A percentile compares a stretch with the other conserved stretches of the same genome.
phyloP scores from a whole-genome alignment of 371 early-diverging fungal species.

The Apophysomyces ossiformis region DNA sequence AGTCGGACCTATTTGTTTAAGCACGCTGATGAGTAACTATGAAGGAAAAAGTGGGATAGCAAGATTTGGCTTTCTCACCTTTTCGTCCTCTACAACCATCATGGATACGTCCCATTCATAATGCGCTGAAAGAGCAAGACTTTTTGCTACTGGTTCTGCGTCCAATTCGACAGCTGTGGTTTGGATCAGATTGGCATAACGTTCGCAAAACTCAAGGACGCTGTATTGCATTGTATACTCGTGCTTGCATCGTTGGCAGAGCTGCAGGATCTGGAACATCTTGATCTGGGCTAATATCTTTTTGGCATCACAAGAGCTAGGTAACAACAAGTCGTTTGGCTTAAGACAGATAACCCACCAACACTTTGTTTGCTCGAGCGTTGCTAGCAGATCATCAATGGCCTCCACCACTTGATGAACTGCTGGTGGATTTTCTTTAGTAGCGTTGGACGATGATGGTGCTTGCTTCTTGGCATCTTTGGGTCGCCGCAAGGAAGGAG shows the following conservation, averaged over 20 bases:
- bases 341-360: constrained; percentile 88
- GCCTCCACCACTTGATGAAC: constrained; percentile 55
- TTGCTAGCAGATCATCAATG: constrained; percentile 72
- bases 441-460: neutral
- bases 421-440: constrained; percentile 15
- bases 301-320: constrained; percentile 59
- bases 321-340: constrained; percentile 69
- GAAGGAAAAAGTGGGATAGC: neutral
- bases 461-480: constrained; percentile 4
- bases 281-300: constrained; percentile 54
- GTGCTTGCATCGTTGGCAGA: constrained; percentile 50
- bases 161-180: constrained; percentile 43
- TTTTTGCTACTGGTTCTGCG: constrained; percentile 36
- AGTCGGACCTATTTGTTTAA: constrained; percentile 55
- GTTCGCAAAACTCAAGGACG: constrained; percentile 63
- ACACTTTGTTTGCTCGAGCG: constrained; percentile 74
- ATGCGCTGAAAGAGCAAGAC: constrained; percentile 45
- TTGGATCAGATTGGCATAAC: constrained; percentile 61
- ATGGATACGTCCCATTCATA: constrained; percentile 15
- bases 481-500: constrained; percentile 27
- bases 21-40: no score
- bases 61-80: constrained; percentile 14
- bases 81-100: constrained; percentile 12
- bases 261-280: constrained; percentile 47
- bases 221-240: constrained; percentile 62